Base-by-base conservation (phyloP, 2,329 filamentous ascomycete species). In the Lanzia echinophila region DNA sequence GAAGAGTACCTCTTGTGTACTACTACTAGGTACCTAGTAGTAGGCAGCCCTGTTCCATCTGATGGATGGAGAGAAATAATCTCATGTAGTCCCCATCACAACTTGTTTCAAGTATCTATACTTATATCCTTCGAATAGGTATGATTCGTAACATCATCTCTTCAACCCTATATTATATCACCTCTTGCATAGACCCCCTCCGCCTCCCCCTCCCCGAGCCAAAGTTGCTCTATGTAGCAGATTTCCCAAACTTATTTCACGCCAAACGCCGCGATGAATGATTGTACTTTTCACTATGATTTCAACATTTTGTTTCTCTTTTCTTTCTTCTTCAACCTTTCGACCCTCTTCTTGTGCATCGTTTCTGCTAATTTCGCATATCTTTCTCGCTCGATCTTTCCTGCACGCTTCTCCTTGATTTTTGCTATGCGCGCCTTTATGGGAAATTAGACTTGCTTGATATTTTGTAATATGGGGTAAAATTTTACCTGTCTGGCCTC, bases 261-360 rank as follows among this genome's bases (percentile, higher is more conserved):
- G 47, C 46, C 52, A 44, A 48, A 24, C 46, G 41, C 39, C 52
- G 22, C 15, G 28, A 39, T 33, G 42, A 17, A 46, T 53, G 42
- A 17, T 43, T 53, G 22, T 15, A 45, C 32, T 12, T 17, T 12
- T 39, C 6, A 28, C 79, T 75, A 86, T 57, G 82, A 85, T 69
- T 85, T 84, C 65, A 87, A 68, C 69, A 90, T 73, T 75, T 92
- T 94, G 73, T 92, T 99, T 68, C 94, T 84, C 84, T 97, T 97
- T 78, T 99, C 94, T 72, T 90, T 88, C 68, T 91, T 82, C 84
- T 90, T 96, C 71, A 96, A 73, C 64, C 94, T 82, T 73, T 99
- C 94, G 12, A 97, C 86, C 58, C 91, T 81, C 79, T 96, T 97
- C 72, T 82, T 84, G 75, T 97, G 92, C 94, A 99, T 97, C 76